Base-by-base conservation (phyloP, 1,139 yeast genomes). In the Kurtzmaniella natalensis region DNA sequence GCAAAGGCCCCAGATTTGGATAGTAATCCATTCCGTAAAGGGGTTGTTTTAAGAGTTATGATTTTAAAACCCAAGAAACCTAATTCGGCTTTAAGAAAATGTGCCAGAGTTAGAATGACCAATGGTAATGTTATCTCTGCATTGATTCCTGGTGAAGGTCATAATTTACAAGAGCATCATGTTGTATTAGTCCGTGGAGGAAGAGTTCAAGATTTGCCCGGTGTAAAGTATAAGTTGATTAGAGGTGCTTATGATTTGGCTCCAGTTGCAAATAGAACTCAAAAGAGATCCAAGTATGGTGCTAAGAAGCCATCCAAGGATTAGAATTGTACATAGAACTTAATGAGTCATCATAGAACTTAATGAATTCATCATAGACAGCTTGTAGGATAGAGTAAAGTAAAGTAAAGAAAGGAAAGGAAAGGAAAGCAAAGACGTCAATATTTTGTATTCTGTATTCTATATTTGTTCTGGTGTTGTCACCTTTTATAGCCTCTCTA, bases 71-170 rank as follows among this genome's bases (percentile, higher is more conserved):
- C 98, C 31, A 92, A 92, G 70, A 94, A 94, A 57, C 99, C 99
- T 31, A 94, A 94, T 64, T 92, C 97, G 31, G 96, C 99, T 13
- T 92, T 88, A 62, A 77, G 99, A 64, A 94, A 94, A 60, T 95
- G 95, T 36, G 88, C 95, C 47, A 82, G 97, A 68, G 98, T 94
- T 19, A 76, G 96, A 59, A 72, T 94, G 42, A 78, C 95, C 14
- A 92, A 86, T 51, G 98, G 98, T 22, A 82, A 81, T 46, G 81
- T 85, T 34, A 76, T 92, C 14, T 81, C 94, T 34, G 96, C 96
- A 3, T 88, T 89, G 57, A 92, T 94, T 40, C 96, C 97, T 9
- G 99, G 99, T 37, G 97, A 92, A 55, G 98, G 99, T 17, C 98
- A 94, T 61, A 92, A 92, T 53, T 92, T 94, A 28, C 97, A 92